Percentiles rank a stretch among this genome's conserved stretches.
These are phyloP conservation scores for Aspergillus sparsus DNA, from an alignment of 495 filamentous ascomycete genomes.

Conservation along the genomic window DNA sequence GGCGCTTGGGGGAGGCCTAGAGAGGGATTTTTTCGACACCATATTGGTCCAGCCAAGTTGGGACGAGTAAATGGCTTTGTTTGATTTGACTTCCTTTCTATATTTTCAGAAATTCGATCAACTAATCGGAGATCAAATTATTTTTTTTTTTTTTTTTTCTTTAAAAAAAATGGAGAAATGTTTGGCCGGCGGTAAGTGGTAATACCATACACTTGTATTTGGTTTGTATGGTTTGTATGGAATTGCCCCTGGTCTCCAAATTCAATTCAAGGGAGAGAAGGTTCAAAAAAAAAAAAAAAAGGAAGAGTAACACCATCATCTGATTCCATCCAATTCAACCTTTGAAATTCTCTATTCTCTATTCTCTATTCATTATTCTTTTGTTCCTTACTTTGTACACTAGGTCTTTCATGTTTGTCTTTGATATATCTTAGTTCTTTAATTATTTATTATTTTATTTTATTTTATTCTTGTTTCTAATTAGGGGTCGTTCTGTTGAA, in stretches of 20 bases:
- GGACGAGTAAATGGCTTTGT: conserved; percentile 1
- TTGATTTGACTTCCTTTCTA: conserved; percentile 12
- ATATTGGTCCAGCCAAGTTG: conserved; percentile 15
- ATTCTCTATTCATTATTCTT: no score
- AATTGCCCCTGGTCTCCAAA: conserved; percentile 5
- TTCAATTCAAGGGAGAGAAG: neutral
- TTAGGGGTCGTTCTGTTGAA: neutral
- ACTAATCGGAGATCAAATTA: conserved; percentile 14
- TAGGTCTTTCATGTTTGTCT: neutral
- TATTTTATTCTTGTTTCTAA: neutral
- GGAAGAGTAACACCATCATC: neutral
- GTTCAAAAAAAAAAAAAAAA: neutral
- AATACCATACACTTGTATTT: neutral
- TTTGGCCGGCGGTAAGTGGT: conserved; percentile 25
- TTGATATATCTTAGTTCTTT: neutral
- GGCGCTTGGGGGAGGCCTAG: conserved; percentile 33
- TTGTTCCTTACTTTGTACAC: no score
- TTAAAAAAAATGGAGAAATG: conserved; percentile 17
- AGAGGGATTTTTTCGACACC: conserved; percentile 27
- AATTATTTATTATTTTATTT: neutral
- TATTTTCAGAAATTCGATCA: neutral
- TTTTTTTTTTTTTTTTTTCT: conserved; percentile 6
- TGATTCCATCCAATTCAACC: neutral
- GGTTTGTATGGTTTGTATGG: conserved; percentile 3
- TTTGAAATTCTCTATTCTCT: neutral